phyloP scores from a whole-genome alignment of 352 stramenopile species.

The Globisporangium nunn region DNA sequence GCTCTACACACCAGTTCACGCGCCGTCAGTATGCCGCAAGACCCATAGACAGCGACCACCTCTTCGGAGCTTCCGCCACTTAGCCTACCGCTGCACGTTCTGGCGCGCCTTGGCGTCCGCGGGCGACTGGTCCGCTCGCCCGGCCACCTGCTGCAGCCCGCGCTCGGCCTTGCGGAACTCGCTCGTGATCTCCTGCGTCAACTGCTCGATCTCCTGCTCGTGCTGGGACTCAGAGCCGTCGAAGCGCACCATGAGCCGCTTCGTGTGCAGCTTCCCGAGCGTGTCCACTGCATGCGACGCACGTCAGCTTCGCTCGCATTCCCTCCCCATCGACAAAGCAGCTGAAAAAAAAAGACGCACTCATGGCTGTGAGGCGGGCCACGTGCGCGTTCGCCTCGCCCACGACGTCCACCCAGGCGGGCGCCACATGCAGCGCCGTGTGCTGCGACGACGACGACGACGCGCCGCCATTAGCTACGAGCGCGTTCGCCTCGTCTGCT shows the following conservation, averaged over 20 bases:
- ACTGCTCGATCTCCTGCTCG: slow-evolving; percentile 75
- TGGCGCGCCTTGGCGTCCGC: slow-evolving; percentile 80
- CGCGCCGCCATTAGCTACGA: slow-evolving; percentile 41
- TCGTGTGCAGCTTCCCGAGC: slow-evolving; percentile 79
- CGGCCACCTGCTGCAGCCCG: slow-evolving; percentile 66
- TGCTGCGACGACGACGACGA: slow-evolving; percentile 7
- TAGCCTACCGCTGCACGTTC: slow-evolving; percentile 67
- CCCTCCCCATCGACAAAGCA: neutral
- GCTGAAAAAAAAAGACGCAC: slow-evolving; percentile 24
- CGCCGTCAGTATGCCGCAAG: no score
- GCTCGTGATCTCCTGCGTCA: slow-evolving; percentile 76
- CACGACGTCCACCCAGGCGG: slow-evolving; percentile 76
- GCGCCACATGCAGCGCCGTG: slow-evolving; percentile 26
- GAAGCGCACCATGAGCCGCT: slow-evolving; percentile 83
- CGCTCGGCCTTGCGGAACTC: slow-evolving; percentile 79
- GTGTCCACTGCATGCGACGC: slow-evolving; percentile 58
- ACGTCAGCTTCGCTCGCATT: neutral
- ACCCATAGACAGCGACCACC: no score
- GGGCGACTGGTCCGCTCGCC: slow-evolving; percentile 62
- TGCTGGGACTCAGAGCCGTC: slow-evolving; percentile 82
- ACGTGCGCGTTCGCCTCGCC: slow-evolving; percentile 77
- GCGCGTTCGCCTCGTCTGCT: slow-evolving; percentile 47
- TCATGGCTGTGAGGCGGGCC: slow-evolving; percentile 71
- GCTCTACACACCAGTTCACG: slow-evolving; percentile 21
- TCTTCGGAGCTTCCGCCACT: no score